These are phyloP conservation scores for Aspergillus sp. DNA, from an alignment of 2,329 filamentous ascomycete species.

Conservation along the genomic window DNA sequence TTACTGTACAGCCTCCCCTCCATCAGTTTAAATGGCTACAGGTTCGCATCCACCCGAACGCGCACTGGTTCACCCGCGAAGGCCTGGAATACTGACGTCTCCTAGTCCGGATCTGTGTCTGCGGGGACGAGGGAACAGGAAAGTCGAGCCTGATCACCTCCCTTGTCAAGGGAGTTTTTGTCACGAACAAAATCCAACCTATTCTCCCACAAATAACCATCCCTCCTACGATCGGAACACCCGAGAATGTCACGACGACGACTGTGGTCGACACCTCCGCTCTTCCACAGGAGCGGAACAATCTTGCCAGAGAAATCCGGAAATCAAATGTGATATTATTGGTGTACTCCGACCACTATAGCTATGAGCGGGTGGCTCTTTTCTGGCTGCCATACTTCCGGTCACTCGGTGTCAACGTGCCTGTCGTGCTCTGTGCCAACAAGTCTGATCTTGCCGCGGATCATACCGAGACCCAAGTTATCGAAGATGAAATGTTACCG, in stretches of 20 bases:
- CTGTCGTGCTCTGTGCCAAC: conserved; percentile 94
- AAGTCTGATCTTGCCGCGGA: conserved; percentile 87
- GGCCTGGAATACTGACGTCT: conserved; percentile 7
- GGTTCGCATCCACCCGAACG: conserved; percentile 19
- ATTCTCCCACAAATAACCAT: conserved; percentile 95
- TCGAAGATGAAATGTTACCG: conserved; percentile 96
- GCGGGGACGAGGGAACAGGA: conserved; percentile 93
- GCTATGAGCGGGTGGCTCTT: conserved; percentile 93
- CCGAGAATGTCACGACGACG: conserved; percentile 95
- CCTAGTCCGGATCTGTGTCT: conserved; percentile 88
- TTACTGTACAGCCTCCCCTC: background rate
- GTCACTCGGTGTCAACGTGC: conserved; percentile 96
- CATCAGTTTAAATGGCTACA: conserved; percentile 30
- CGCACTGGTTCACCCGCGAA: background rate
- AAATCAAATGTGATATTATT: conserved; percentile 97
- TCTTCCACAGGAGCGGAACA: conserved; percentile 87
- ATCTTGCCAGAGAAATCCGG: conserved; percentile 88
- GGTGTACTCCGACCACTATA: conserved; percentile 98
- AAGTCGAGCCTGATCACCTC: conserved; percentile 94
- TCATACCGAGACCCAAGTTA: conserved; percentile 77
- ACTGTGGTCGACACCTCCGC: conserved; percentile 93
- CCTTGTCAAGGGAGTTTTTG: conserved; percentile 95
- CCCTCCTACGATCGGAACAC: conserved; percentile 87
- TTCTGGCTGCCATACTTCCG: conserved; percentile 99
- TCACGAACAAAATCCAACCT: conserved; percentile 91